Evolutionary conservation across 78 protist genomes (phyloP).

Genomic region (Planoprotostelium fungivorum): DNA sequence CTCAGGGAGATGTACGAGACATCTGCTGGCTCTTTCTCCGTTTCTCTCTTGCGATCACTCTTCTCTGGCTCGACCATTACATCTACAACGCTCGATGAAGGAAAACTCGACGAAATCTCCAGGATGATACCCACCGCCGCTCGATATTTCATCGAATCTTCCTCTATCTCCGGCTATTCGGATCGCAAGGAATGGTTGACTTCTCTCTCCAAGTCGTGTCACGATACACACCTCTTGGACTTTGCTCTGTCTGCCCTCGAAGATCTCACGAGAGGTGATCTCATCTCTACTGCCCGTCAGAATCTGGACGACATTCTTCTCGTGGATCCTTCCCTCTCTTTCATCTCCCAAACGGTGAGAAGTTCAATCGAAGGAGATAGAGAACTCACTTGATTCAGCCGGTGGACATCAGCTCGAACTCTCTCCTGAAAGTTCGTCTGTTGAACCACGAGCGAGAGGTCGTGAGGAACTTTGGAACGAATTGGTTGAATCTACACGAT

Average conservation of each 20-base stretch:
- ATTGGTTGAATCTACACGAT: too few relatives aligned
- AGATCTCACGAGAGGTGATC: not conserved
- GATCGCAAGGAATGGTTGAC: slow-evolving; percentile 10
- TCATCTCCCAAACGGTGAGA: too few relatives aligned
- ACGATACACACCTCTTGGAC: slow-evolving; percentile 3
- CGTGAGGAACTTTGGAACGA: too few relatives aligned
- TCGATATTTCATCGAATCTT: slow-evolving; percentile 13
- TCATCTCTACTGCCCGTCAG: too few relatives aligned
- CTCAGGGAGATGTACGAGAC: not conserved
- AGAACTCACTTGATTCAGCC: too few relatives aligned
- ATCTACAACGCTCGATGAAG: not conserved
- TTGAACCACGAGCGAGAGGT: too few relatives aligned
- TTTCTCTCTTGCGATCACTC: not conserved
- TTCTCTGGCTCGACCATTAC: not conserved
- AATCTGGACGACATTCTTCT: too few relatives aligned
- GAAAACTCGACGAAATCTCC: slow-evolving; percentile 5
- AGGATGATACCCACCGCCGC: slow-evolving; percentile 6
- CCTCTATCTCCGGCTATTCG: not conserved
- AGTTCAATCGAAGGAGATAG: too few relatives aligned
- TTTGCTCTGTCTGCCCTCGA: not conserved
- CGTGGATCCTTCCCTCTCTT: too few relatives aligned
- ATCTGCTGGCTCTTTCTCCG: not conserved
- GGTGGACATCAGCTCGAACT: too few relatives aligned
- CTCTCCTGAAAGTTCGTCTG: too few relatives aligned
- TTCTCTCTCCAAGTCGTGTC: not conserved